Conservation (phyloP, 2,329 filamentous ascomycete genomes). For the Trichoderma pleuroti region DNA sequence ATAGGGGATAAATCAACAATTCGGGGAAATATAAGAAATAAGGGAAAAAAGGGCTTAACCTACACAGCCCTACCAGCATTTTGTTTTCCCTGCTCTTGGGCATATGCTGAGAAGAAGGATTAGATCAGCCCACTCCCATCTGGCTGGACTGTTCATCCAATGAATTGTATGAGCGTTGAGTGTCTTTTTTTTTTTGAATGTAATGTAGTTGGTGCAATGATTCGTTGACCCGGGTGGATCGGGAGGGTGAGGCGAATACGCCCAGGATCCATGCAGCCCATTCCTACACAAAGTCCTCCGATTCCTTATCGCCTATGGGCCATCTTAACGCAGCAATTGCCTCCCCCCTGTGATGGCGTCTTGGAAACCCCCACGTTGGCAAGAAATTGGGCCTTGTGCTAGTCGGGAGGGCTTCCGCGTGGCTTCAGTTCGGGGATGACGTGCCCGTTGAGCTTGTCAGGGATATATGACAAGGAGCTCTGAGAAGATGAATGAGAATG, state of each 20-base stretch:
- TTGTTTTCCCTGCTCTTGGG: no score
- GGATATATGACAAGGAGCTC: not conserved
- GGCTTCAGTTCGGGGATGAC: not conserved
- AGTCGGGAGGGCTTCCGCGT: not conserved
- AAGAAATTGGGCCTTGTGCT: not conserved
- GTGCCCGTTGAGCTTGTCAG: not conserved
- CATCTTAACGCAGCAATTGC: not conserved
- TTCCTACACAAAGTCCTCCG: not conserved
- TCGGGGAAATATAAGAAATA: no score
- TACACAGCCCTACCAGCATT: not conserved
- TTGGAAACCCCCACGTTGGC: not conserved
- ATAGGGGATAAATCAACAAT: not conserved
- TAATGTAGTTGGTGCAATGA: not conserved
- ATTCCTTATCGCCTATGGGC: not conserved
- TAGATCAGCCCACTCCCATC: not conserved
- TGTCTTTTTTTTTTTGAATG: not conserved
- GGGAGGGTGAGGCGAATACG: not conserved
- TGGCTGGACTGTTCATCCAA: not conserved
- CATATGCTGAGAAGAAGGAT: not conserved
- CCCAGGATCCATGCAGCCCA: not conserved
- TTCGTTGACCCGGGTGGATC: not conserved
- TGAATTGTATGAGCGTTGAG: not conserved
- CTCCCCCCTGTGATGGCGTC: not conserved
- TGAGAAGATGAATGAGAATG: not conserved
- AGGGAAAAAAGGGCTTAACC: not conserved